These are phyloP conservation scores for Epichloe hybrida DNA, from an alignment of 2,329 filamentous ascomycete genomes.

Conservation along the genomic window DNA sequence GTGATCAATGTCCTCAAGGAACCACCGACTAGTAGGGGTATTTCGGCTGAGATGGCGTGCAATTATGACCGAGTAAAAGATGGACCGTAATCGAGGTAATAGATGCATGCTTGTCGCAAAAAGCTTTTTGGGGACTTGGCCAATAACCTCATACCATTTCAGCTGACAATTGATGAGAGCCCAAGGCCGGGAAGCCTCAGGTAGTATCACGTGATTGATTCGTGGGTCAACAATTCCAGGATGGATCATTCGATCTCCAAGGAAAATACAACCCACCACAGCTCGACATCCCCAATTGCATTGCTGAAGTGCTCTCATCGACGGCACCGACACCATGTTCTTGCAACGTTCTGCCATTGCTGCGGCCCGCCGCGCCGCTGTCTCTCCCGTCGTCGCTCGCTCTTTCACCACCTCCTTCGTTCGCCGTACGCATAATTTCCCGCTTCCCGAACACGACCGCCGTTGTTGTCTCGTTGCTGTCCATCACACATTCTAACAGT, in stretches of 20 bases:
- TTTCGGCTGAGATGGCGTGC: too few relatives aligned
- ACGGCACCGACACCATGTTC: conserved; percentile 36
- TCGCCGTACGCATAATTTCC: conserved; percentile 36
- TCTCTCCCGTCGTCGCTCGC: conserved; percentile 40
- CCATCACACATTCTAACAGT: neutral
- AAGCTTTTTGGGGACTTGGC: neutral
- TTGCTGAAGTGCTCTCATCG: conserved; percentile 4
- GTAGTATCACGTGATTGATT: conserved; percentile 4
- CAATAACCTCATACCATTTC: neutral
- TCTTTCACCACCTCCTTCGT: conserved; percentile 46
- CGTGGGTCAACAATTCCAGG: conserved; percentile 3
- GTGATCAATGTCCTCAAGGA: too few relatives aligned
- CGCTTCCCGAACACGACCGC: conserved; percentile 13
- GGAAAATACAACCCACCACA: conserved; percentile 2
- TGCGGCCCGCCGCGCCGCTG: conserved; percentile 45
- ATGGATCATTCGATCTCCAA: conserved; percentile 1
- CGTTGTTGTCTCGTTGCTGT: conserved; percentile 3
- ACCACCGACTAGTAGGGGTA: too few relatives aligned
- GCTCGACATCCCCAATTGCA: conserved; percentile 6
- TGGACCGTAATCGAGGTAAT: too few relatives aligned
- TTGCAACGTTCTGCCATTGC: conserved; percentile 49
- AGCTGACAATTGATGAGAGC: conserved; percentile 11
- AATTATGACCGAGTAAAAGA: too few relatives aligned
- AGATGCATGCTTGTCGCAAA: neutral
- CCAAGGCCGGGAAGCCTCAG: conserved; percentile 11